A percentile compares a stretch with the other conserved stretches of the same genome.
Conservation (phyloP, 2,329 filamentous ascomycete species). For the Helicocarpus griseus region DNA sequence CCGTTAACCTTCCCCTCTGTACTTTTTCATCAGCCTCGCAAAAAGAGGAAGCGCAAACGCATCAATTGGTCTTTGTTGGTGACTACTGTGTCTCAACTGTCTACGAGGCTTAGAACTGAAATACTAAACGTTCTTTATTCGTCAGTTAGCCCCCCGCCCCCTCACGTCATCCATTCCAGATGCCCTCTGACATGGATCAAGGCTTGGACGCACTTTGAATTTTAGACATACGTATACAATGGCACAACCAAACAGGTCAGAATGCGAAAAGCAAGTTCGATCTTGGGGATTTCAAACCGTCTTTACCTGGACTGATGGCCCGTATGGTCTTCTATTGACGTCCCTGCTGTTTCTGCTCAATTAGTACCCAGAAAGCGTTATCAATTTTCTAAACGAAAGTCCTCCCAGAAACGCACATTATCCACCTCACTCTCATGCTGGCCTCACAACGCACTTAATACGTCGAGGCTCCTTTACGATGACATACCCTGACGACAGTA, state of each 20-base stretch:
- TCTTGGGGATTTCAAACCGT: slow-evolving; percentile 51
- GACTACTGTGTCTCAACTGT: too few relatives aligned
- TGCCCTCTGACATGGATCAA: too few relatives aligned
- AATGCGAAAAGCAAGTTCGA: slow-evolving; percentile 46
- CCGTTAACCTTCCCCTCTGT: too few relatives aligned
- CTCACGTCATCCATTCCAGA: too few relatives aligned
- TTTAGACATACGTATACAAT: not conserved
- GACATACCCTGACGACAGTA: slow-evolving; percentile 44
- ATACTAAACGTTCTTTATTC: too few relatives aligned
- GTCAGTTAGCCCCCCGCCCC: too few relatives aligned
- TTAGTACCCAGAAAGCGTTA: not conserved
- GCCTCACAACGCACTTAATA: slow-evolving; percentile 51
- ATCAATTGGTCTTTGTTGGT: too few relatives aligned
- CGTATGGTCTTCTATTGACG: slow-evolving; percentile 8
- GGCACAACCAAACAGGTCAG: slow-evolving; percentile 18
- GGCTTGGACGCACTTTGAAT: too few relatives aligned
- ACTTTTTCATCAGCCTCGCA: too few relatives aligned
- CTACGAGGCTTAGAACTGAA: not conserved
- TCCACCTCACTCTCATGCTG: slow-evolving; percentile 47
- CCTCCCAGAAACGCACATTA: slow-evolving; percentile 47
- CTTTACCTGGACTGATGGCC: slow-evolving; percentile 52
- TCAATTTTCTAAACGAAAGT: not conserved
- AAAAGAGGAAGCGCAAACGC: too few relatives aligned
- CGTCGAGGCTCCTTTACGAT: slow-evolving; percentile 48
- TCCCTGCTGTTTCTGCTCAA: not conserved